Base-by-base conservation (phyloP, 108 stramenopile species). In the Cyclotella cryptica region DNA sequence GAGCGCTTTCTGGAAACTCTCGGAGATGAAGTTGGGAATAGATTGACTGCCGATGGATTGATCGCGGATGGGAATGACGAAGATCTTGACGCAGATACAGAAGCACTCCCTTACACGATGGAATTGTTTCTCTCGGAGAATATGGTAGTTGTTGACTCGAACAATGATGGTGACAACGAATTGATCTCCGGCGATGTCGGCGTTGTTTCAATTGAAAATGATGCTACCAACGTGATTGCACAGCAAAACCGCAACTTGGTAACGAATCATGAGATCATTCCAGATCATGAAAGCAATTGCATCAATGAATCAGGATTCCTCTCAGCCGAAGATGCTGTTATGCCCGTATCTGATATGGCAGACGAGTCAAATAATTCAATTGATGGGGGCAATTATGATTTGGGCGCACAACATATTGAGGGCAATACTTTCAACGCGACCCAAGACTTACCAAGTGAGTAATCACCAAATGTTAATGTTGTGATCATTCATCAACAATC, bases 1-100 rank as follows among this genome's bases (percentile, higher is more conserved):
- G 92, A 90, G 63, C 73, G 90, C 6, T 93, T 93, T 59, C 59
- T 78, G 22, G 77, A 78, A 71, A 64, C 51, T 10, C 9, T 63
- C 11, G 69, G 61, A 9, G 61, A 78, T 11, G 69, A 70, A 71
- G 43, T 22, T 13, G 26, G 14, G 9, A 65, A 19, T 70, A 19
- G 19, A 26, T 40, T 61, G 35, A 44, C 41, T 27, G 7, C 49
- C 19, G 53, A 27, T 41, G 75, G 51, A 12, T 21, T 47, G 47
- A 22, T 18, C 26, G 11, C n/a, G 11, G 35, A 53, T 19, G 66
- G 41, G 44, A 39, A 1, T 57, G 55, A 57, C 35, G 3, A 10
- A 39, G 29, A 39, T 39, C 6, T 35, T 35, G 35, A 58, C 29
- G 43, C 11, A n/a, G 74, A 75, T 29, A 26, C 42, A 28, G 19